These are phyloP conservation scores for Phytophthora niederhauseri DNA, from an alignment of 352 stramenopile species.

Conservation along the genomic window DNA sequence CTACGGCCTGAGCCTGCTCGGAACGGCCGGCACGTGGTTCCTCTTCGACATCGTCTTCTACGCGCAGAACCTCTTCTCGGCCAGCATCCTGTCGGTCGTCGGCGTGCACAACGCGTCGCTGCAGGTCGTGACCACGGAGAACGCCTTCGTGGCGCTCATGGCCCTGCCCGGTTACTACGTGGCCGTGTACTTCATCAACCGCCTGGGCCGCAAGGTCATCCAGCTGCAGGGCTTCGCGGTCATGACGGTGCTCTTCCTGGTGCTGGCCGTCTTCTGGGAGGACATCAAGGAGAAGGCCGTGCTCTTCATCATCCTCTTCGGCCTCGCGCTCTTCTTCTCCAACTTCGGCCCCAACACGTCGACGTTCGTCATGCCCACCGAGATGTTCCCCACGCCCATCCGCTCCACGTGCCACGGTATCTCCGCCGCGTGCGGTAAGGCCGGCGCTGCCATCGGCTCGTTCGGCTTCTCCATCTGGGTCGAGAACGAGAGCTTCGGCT, in stretches of 20 bases:
- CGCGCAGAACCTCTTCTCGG: slow-evolving; percentile 80
- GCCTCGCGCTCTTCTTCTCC: slow-evolving; percentile 78
- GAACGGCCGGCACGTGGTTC: slow-evolving; percentile 83
- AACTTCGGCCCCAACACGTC: slow-evolving; percentile 90
- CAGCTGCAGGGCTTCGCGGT: slow-evolving; percentile 75
- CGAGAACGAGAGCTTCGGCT: slow-evolving; percentile 59
- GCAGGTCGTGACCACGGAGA: slow-evolving; percentile 57
- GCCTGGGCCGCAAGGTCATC: slow-evolving; percentile 70
- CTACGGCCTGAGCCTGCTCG: slow-evolving; percentile 60
- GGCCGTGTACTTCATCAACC: slow-evolving; percentile 73
- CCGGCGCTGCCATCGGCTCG: slow-evolving; percentile 77
- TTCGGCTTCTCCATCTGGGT: slow-evolving; percentile 76
- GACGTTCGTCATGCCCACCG: slow-evolving; percentile 90
- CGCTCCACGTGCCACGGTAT: slow-evolving; percentile 89
- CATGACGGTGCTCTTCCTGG: slow-evolving; percentile 72
- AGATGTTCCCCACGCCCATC: slow-evolving; percentile 88
- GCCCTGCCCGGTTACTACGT: slow-evolving; percentile 86
- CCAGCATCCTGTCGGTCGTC: slow-evolving; percentile 66
- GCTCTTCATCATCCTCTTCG: slow-evolving; percentile 80
- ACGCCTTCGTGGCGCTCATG: slow-evolving; percentile 69
- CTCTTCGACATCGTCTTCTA: slow-evolving; percentile 89
- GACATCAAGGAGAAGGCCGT: slow-evolving; percentile 50
- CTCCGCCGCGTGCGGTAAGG: slow-evolving; percentile 87
- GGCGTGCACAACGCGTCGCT: slow-evolving; percentile 59
- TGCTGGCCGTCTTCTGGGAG: slow-evolving; percentile 71